Evolutionary conservation across 306 rosid species (phyloP), one percentile per base, ranked within the genome.

Genomic region (Glycyrrhiza uralensis): DNA sequence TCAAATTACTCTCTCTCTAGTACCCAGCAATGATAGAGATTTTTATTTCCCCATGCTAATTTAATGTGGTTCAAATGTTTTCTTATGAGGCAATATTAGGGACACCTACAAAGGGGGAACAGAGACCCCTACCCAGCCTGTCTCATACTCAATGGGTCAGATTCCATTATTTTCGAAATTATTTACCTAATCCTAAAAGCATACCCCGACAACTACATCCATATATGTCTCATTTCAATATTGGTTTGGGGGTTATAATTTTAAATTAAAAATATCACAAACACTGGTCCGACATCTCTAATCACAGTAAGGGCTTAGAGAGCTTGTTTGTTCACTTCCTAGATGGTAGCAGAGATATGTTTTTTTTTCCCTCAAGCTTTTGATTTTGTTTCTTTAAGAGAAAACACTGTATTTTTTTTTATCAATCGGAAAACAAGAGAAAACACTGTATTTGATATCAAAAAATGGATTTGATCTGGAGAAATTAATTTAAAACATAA

Each of bases 161-260:
- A 89, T 89, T 83, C 85, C 79, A 47, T 79, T 79, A 35, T 70
- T 71, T 57, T 29, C 56, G 5, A 71, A 77, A 84, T 79, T 79
- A 84, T 81, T 80, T 68, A 74, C 83, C 82, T 64, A 83, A 83
- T 81, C 83, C 73, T 14, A 1, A 49, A 71, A 54, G 75, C 70
- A 41, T 59, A 47, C 87, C 83, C 90, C 85, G 88, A 89, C 96
- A 87, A 74, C 83, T 73, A 80, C 75, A 84, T 87, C 82, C 71
- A 62, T n/a, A n/a, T n/a, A n/a, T 82, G 86, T 80, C 86, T 64
- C 76, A 55, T 56, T 77, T 79, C 82, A 83, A 83, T 85, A 81
- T 52, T 78, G 75, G 42, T 50, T 55, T 24, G 11, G n/a, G n/a
- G n/a, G 41, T 44, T 42, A 29, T 70, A 58, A 26, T 52, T 19